Evolutionary conservation across 306 rosid genomes (phyloP).

Genomic region (Morella rubra): DNA sequence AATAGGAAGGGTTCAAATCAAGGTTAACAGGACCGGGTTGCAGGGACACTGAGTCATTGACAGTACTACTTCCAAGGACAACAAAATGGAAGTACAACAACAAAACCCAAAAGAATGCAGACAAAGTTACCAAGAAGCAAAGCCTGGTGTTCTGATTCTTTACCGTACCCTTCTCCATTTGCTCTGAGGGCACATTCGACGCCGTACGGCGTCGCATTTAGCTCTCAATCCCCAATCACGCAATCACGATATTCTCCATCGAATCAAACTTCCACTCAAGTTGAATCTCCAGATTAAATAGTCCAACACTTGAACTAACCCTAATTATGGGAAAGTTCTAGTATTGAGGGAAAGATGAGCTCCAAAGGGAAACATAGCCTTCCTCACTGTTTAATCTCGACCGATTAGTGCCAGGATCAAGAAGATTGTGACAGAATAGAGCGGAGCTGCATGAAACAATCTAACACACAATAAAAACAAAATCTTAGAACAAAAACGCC

Average conservation of each 20-base stretch:
- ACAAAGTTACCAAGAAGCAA: constrained; percentile 56
- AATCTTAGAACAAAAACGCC: not conserved
- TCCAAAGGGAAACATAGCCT: not conserved
- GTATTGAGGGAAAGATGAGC: constrained; percentile 2
- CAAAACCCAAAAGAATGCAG: constrained; percentile 74
- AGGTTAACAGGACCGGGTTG: constrained; percentile 28
- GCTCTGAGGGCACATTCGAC: constrained; percentile 51
- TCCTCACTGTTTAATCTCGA: not conserved
- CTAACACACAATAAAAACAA: not conserved
- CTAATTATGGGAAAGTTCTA: not conserved
- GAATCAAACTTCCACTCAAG: constrained; percentile 12
- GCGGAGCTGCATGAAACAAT: constrained; percentile 7
- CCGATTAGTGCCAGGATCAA: not conserved
- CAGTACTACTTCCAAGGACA: constrained; percentile 44
- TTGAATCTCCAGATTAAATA: constrained; percentile 5
- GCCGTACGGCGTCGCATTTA: constrained; percentile 80
- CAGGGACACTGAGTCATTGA: constrained; percentile 37
- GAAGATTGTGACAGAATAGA: not conserved
- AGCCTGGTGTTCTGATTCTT: constrained; percentile 67
- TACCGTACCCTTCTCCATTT: constrained; percentile 68
- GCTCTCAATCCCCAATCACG: constrained; percentile 12
- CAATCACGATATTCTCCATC: constrained; percentile 29
- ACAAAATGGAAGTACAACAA: constrained; percentile 78
- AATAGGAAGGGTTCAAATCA: constrained; percentile 30
- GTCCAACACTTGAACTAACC: constrained; percentile 12